Base-by-base conservation (phyloP, 169 alveolate genomes). In the Plasmodium chabaudi region DNA sequence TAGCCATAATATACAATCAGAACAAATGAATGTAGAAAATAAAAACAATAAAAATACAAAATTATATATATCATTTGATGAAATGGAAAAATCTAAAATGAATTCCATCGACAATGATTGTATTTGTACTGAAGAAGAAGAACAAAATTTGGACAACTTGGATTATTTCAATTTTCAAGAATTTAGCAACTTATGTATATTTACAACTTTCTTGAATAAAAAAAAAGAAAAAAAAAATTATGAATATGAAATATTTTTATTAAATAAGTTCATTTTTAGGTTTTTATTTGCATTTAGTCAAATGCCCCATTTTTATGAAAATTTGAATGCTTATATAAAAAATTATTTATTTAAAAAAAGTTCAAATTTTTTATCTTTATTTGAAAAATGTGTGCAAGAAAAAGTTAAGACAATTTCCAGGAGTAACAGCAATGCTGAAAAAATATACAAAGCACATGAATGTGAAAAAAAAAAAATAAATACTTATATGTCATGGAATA, bases 271-370 rank as follows among this genome's bases (percentile, higher is more conserved):
- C 23, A 13, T 79, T 65, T 79, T 79, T 67, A 79, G 59, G 51
- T 65, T 5, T 65, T 65, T 79, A 17, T 67, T 51, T 51, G 10
- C 69, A 5, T 69, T 79, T 46, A 55, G 64, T 9, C 39, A 25
- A 79, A 34, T 79, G 6, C 89, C 89, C 42, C n/a, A 79, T 59
- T 79, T 79, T 79, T 53, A 79, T 57, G 79, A 79, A 65, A 53
- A 79, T 79, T n/a, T 79, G 13, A 39, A 56, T 13, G 47, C 49
- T 25, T 79, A 79, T 64, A 60, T 79, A 68, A 79, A 57, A 56
- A 15, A 79, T 12, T 79, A 79, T 65, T 79, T 79, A 69, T 53
- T 65, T 21, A 79, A 79, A 79, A 49, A 49, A 25, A 79, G 39
- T 65, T 15, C 13, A 39, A 44, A 64, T 49, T 21, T 65, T 34